A percentile compares a stretch with the other conserved stretches of the same genome.
Evolutionary conservation across 768 basidiomycete species (phyloP).

Genomic region (Clavulina sp.): DNA sequence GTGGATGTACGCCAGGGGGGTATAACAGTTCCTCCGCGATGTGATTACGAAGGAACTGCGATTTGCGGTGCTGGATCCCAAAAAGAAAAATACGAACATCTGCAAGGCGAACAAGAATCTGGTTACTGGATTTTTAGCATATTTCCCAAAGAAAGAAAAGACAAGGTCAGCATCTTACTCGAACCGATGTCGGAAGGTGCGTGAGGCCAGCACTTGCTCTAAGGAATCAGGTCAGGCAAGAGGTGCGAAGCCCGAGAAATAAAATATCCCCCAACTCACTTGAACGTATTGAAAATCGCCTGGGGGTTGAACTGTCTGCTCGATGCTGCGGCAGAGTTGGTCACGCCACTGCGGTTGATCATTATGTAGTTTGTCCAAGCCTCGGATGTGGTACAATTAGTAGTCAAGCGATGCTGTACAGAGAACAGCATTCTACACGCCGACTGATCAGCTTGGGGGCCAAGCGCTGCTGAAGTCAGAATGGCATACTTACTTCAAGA

Average conservation of each 20-base stretch:
- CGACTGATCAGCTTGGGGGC: constrained; percentile 9
- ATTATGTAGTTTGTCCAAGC: constrained; percentile 70
- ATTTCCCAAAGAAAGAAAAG: constrained; percentile 9
- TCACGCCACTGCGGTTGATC: constrained; percentile 57
- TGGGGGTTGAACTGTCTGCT: constrained; percentile 54
- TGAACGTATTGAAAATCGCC: constrained; percentile 54
- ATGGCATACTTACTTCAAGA: constrained; percentile 35
- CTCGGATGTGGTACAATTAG: constrained; percentile 61
- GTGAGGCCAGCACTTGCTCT: constrained; percentile 53
- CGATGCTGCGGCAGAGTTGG: constrained; percentile 48
- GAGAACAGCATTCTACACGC: constrained; percentile 36
- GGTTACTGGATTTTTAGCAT: background rate
- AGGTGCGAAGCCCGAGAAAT: background rate
- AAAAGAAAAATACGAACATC: constrained; percentile 60
- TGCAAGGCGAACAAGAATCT: constrained; percentile 52
- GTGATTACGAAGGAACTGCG: constrained; percentile 37
- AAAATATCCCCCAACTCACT: constrained; percentile 37
- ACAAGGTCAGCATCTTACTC: constrained; percentile 26
- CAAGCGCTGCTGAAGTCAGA: background rate
- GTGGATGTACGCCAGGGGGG: constrained; percentile 32
- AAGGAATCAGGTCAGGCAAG: background rate
- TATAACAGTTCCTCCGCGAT: constrained; percentile 54
- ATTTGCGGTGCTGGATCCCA: constrained; percentile 41
- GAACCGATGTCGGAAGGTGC: constrained; percentile 46
- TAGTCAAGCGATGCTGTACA: constrained; percentile 49